Percentiles rank a stretch among this genome's conserved stretches.
Evolutionary conservation across 805 yeast species (phyloP).

Genomic region (Ogataea pini): DNA sequence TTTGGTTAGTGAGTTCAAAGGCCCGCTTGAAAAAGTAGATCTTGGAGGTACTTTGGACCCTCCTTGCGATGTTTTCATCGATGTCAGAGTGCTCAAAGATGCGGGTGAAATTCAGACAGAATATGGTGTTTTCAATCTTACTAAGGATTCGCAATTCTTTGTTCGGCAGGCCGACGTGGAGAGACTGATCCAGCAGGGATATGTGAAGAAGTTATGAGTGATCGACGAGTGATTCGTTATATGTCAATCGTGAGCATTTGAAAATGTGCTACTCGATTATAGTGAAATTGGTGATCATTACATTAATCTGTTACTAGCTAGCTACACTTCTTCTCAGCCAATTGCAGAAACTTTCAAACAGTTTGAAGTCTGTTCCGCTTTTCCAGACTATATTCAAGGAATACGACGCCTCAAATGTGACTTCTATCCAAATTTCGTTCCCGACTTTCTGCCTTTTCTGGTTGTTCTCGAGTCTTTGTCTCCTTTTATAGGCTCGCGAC

Average conservation of each 20-base stretch:
- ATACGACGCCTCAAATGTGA: constrained; percentile 1
- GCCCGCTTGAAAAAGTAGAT: constrained; percentile 79
- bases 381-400: constrained; percentile 23
- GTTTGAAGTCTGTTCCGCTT: constrained; percentile 24
- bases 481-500: constrained; percentile 32
- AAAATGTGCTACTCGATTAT: too few relatives aligned
- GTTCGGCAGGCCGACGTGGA: constrained; percentile 95
- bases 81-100: constrained; percentile 87
- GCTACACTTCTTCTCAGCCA: constrained; percentile 17
- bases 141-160: constrained; percentile 91
- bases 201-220: constrained; percentile 62
- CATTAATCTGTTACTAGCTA: too few relatives aligned
- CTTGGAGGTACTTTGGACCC: constrained; percentile 88
- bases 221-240: too few relatives aligned
- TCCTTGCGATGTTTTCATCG: constrained; percentile 88
- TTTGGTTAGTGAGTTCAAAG: constrained; percentile 71
- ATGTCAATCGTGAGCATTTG: too few relatives aligned
- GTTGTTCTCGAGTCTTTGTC: neutral
- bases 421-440: constrained; percentile 15
- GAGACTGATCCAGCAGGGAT: constrained; percentile 90
- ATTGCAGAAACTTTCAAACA: constrained; percentile 36
- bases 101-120: constrained; percentile 98
- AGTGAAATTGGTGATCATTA: too few relatives aligned
- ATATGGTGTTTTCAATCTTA: constrained; percentile 90
- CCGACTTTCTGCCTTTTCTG: constrained; percentile 9